A percentile compares a stretch with the other conserved stretches of the same genome.
phyloP scores from a whole-genome alignment of 768 basidiomycete genomes.

The Cystofilobasidium bisporidii region DNA sequence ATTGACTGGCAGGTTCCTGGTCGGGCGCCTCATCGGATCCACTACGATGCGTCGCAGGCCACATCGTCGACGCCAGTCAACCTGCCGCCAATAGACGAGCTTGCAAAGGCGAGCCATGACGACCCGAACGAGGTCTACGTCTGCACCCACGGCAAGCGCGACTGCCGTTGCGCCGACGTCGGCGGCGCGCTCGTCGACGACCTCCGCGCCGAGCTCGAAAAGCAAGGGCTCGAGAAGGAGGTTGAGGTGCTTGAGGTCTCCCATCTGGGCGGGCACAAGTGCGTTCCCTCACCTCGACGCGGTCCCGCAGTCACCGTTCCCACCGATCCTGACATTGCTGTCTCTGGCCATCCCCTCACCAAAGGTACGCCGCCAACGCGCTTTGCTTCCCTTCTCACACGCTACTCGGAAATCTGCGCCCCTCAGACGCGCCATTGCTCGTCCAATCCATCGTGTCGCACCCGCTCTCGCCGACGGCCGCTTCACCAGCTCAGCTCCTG shows the following conservation, averaged over 20 bases:
- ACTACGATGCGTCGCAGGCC: neutral
- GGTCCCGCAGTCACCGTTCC: no score
- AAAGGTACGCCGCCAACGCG: constrained; percentile 40
- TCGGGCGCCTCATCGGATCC: neutral
- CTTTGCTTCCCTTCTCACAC: constrained; percentile 35
- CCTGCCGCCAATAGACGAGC: neutral
- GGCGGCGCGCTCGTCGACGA: constrained; percentile 53
- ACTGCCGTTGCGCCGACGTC: constrained; percentile 65
- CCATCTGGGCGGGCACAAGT: constrained; percentile 81
- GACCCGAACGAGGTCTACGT: constrained; percentile 39
- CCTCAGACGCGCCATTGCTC: constrained; percentile 51
- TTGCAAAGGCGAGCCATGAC: neutral
- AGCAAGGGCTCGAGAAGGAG: constrained; percentile 38
- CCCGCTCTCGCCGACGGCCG: neutral
- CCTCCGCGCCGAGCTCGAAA: constrained; percentile 49
- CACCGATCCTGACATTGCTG: no score
- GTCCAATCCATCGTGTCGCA: constrained; percentile 34
- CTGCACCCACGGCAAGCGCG: constrained; percentile 67
- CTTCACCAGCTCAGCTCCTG: constrained; percentile 8
- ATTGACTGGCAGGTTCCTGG: neutral
- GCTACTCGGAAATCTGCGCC: constrained; percentile 58
- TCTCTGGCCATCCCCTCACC: neutral
- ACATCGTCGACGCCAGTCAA: neutral
- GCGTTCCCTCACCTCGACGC: no score
- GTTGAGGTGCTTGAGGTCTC: constrained; percentile 55